phyloP scores from a whole-genome alignment of 164 flowering plant genomes.

The Litsea cubeba region DNA sequence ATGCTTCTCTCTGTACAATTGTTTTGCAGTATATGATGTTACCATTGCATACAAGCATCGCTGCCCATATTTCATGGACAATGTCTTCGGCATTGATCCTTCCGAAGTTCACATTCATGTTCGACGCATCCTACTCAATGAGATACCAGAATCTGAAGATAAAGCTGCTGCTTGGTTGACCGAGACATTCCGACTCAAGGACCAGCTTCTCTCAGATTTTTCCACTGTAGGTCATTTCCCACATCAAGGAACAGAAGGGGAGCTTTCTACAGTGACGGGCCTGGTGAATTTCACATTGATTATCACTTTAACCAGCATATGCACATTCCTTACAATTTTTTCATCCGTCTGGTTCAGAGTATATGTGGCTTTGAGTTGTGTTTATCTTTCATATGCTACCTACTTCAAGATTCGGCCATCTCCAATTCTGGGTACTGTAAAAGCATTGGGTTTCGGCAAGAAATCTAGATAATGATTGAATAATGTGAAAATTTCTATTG shows the following conservation, averaged over 20 bases:
- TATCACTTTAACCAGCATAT: constrained; percentile 37
- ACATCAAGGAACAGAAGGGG: constrained; percentile 44
- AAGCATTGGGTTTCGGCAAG: constrained; percentile 11
- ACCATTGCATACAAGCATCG: constrained; percentile 79
- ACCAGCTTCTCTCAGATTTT: constrained; percentile 63
- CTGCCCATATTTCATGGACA: constrained; percentile 77
- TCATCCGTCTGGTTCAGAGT: constrained; percentile 65
- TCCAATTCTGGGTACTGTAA: constrained; percentile 28
- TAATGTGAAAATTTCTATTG: not conserved
- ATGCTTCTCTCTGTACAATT: not conserved
- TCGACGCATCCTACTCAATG: constrained; percentile 39
- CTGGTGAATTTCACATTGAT: constrained; percentile 35
- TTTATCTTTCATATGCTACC: constrained; percentile 55
- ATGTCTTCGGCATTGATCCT: constrained; percentile 77
- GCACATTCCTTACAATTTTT: constrained; percentile 44
- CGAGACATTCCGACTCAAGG: constrained; percentile 49
- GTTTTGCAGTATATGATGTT: constrained; percentile 71
- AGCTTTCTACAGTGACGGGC: constrained; percentile 55
- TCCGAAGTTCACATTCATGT: constrained; percentile 86
- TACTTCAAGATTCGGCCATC: constrained; percentile 49
- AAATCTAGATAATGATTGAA: constrained; percentile 3
- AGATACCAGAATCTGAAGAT: constrained; percentile 58
- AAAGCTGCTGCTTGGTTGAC: constrained; percentile 60
- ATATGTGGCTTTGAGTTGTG: constrained; percentile 53
- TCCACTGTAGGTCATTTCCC: constrained; percentile 59